Percentiles rank a stretch among this genome's conserved stretches.
These are phyloP conservation scores for Dillenia suffruticosa DNA, from an alignment of 164 flowering plant species.

Conservation along the genomic window DNA sequence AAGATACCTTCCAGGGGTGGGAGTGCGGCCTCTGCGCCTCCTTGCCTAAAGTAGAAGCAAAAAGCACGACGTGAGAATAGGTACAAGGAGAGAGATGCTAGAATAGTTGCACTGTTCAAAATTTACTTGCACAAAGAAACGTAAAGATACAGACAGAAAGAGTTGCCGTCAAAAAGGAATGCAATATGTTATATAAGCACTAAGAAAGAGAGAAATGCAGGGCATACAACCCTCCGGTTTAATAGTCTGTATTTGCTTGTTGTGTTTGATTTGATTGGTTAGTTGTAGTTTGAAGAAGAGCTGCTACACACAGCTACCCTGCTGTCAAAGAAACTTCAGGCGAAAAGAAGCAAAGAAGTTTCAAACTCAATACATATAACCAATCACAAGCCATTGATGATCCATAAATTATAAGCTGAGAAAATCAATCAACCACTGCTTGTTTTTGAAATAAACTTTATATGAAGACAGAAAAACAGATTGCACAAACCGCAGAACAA, in stretches of 20 bases:
- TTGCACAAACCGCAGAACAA: not conserved
- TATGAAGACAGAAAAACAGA: not conserved
- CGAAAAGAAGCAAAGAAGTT: constrained; percentile 45
- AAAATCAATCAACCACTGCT: not conserved
- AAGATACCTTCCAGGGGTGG: constrained; percentile 87
- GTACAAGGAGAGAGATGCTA: not conserved
- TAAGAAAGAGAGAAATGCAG: constrained; percentile 56
- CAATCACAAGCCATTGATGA: constrained; percentile 14
- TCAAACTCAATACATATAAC: constrained; percentile 25
- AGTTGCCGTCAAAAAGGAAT: not conserved
- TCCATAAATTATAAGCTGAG: not conserved
- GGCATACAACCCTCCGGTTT: constrained; percentile 92
- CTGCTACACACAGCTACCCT: constrained; percentile 94
- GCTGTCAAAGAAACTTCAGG: constrained; percentile 80
- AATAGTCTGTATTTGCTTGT: constrained; percentile 63
- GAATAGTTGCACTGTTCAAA: not conserved
- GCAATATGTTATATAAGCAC: constrained; percentile 15
- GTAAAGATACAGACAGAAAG: not conserved
- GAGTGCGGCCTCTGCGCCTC: constrained; percentile 79
- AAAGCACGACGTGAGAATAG: constrained; percentile 7
- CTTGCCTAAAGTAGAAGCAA: constrained; percentile 39
- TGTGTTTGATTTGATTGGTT: constrained; percentile 69
- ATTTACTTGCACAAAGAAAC: not conserved
- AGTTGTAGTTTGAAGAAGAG: constrained; percentile 82
- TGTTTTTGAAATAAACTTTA: too few species aligned